phyloP scores from a whole-genome alignment of 768 basidiomycete genomes.

The Hygrophoropsis aurantiaca region DNA sequence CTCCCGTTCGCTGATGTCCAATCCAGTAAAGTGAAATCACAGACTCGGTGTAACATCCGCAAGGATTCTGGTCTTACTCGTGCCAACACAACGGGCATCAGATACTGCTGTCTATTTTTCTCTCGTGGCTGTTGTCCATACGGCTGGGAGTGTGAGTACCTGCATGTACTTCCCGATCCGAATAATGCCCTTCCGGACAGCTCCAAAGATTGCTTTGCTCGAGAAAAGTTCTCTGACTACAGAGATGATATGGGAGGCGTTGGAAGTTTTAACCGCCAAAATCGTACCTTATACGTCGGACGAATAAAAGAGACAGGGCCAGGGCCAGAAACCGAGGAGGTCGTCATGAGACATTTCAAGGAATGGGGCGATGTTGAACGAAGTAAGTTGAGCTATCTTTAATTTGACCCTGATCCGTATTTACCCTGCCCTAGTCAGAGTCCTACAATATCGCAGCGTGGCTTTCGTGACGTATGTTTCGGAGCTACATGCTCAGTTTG shows the following conservation, averaged over 20 bases:
- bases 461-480: slow-evolving; percentile 95
- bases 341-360: slow-evolving; percentile 87
- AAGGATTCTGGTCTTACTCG: slow-evolving; percentile 91
- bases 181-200: slow-evolving; percentile 75
- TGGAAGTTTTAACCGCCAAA: slow-evolving; percentile 92
- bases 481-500: slow-evolving; percentile 89
- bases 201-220: slow-evolving; percentile 94
- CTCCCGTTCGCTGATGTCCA: slow-evolving; percentile 6
- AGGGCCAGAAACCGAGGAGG: slow-evolving; percentile 89
- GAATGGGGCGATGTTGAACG: slow-evolving; percentile 95
- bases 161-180: slow-evolving; percentile 83
- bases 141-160: slow-evolving; percentile 97
- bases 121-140: slow-evolving; percentile 96
- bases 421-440: slow-evolving; percentile 57
- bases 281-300: slow-evolving; percentile 93
- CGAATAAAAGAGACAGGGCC: slow-evolving; percentile 89
- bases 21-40: slow-evolving; percentile 86
- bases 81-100: slow-evolving; percentile 90
- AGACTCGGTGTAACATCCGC: slow-evolving; percentile 87
- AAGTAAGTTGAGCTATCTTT: slow-evolving; percentile 52
- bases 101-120: slow-evolving; percentile 94
- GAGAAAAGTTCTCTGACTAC: slow-evolving; percentile 97
- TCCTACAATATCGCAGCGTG: slow-evolving; percentile 91
- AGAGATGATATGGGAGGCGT: slow-evolving; percentile 99
- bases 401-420: slow-evolving; percentile 5